A percentile compares a stretch with the other conserved stretches of the same genome.
Conservation (phyloP, 352 stramenopile genomes). For the Globisporangium cederbergense region DNA sequence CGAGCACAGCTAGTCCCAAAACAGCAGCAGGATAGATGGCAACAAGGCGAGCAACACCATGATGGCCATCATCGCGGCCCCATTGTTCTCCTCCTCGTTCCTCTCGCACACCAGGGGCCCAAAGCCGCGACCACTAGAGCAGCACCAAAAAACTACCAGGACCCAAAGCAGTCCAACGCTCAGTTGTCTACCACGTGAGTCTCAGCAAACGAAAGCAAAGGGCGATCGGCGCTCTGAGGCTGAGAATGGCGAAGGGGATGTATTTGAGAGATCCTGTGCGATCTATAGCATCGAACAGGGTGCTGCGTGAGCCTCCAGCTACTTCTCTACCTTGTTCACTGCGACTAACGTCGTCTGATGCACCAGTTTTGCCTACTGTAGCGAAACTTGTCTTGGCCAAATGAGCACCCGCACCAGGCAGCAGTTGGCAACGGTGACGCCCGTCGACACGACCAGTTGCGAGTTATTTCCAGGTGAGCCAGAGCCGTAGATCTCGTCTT, state of each 20-base stretch:
- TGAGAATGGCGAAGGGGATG: background rate
- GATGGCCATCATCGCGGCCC: background rate
- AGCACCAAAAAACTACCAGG: background rate
- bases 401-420: too few relatives aligned
- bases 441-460: too few relatives aligned
- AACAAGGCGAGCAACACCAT: background rate
- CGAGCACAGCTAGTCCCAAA: background rate
- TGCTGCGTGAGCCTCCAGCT: too few relatives aligned
- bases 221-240: background rate
- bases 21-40: background rate
- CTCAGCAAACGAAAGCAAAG: background rate
- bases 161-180: background rate
- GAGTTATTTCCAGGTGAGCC: too few relatives aligned
- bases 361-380: too few relatives aligned
- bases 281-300: background rate
- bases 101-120: background rate
- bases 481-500: too few relatives aligned
- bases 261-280: background rate
- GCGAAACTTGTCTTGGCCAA: too few relatives aligned
- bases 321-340: too few relatives aligned
- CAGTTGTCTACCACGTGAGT: background rate
- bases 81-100: conserved; percentile 8
- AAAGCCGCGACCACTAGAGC: background rate
- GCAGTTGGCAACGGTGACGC: too few relatives aligned
- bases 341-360: too few relatives aligned